These are phyloP conservation scores for Trichoderma sp. DNA, from an alignment of 2,329 filamentous ascomycete species.

Conservation along the genomic window DNA sequence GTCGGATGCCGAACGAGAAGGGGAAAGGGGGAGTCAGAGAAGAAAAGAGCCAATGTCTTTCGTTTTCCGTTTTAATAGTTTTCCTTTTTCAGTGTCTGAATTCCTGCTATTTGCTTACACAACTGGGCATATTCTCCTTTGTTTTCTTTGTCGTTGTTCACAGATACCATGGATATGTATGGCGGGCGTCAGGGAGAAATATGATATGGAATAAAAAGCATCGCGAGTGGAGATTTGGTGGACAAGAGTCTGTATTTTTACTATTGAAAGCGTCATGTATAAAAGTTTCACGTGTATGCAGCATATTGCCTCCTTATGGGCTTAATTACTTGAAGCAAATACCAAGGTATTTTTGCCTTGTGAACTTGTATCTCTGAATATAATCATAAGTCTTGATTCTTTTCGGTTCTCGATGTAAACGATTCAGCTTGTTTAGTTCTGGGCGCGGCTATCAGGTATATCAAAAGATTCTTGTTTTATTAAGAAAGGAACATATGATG, in stretches of 20 bases:
- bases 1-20: background rate
- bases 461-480: background rate
- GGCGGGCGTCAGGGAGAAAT: slow-evolving; percentile 15
- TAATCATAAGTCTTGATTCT: background rate
- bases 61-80: background rate
- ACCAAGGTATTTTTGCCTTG: background rate
- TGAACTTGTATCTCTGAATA: background rate
- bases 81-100: background rate
- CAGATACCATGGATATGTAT: slow-evolving; percentile 23
- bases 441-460: background rate
- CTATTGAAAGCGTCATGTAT: slow-evolving; percentile 4
- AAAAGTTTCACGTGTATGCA: slow-evolving; percentile 1
- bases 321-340: background rate
- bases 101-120: background rate
- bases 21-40: background rate
- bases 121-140: background rate
- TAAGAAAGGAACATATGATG: background rate
- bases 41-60: background rate
- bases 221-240: background rate
- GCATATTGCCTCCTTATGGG: background rate
- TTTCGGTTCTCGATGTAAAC: background rate
- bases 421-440: background rate
- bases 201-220: slow-evolving; percentile 10
- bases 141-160: slow-evolving; percentile 10
- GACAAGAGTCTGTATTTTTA: background rate